These are phyloP conservation scores for Calvatia gigantea DNA, from an alignment of 768 basidiomycete genomes.

Conservation along the genomic window DNA sequence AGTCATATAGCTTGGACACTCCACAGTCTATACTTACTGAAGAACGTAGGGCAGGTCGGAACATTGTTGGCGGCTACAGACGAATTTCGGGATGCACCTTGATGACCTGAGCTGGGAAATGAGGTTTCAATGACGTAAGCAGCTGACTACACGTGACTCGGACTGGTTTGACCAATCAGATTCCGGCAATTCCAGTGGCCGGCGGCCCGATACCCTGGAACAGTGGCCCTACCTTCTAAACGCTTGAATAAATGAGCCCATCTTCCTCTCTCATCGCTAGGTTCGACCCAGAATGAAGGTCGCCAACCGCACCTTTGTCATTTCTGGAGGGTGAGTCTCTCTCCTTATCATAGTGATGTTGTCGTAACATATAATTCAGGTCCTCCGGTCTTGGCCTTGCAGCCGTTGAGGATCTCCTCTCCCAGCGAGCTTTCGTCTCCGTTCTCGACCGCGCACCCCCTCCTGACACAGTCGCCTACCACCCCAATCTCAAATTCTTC, in stretches of 20 bases:
- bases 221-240: neutral
- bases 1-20: neutral
- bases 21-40: conserved; percentile 32
- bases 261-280: neutral
- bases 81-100: neutral
- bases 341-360: neutral
- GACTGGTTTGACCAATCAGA: conserved; percentile 20
- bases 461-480: conserved; percentile 20
- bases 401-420: conserved; percentile 43
- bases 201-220: neutral
- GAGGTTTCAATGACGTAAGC: conserved; percentile 17
- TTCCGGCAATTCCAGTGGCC: neutral
- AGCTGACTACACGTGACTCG: conserved; percentile 11
- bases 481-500: conserved; percentile 32
- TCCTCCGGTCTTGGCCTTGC: conserved; percentile 58
- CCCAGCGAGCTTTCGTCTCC: conserved; percentile 42
- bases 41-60: conserved; percentile 40
- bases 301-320: conserved; percentile 49
- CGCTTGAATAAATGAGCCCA: neutral
- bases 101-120: neutral
- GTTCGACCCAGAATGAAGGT: conserved; percentile 37
- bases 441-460: conserved; percentile 47
- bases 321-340: conserved; percentile 50
- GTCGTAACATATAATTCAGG: conserved; percentile 23
- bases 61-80: conserved; percentile 30